phyloP scores from a whole-genome alignment of 2,329 filamentous ascomycete genomes.

The Mycosphaerella arachidis region DNA sequence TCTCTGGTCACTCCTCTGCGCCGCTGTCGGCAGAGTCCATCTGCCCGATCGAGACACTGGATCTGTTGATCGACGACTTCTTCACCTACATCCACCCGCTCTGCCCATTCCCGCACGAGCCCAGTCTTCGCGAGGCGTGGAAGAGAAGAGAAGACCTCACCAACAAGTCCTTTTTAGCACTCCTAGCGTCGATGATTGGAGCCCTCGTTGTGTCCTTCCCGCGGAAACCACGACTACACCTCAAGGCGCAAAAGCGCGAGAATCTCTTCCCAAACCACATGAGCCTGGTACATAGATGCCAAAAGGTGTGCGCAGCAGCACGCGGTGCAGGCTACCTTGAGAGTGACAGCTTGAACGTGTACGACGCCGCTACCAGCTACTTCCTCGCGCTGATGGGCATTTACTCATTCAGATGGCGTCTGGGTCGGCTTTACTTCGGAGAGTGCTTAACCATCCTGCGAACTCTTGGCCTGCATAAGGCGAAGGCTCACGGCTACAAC shows the following conservation, averaged over 20 bases:
- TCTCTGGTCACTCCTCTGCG: constrained; percentile 42
- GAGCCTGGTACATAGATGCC: constrained; percentile 65
- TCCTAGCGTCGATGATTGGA: constrained; percentile 71
- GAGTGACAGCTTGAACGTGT: constrained; percentile 50
- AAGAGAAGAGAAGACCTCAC: constrained; percentile 61
- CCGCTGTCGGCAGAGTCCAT: constrained; percentile 62
- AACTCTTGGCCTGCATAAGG: constrained; percentile 61
- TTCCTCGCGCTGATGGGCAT: constrained; percentile 64
- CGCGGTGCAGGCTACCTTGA: constrained; percentile 58
- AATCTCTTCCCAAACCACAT: constrained; percentile 65
- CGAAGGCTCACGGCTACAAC: constrained; percentile 42
- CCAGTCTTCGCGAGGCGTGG: constrained; percentile 68
- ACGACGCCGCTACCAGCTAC: constrained; percentile 69
- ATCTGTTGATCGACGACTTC: constrained; percentile 72
- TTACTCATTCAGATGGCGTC: constrained; percentile 64
- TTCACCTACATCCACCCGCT: constrained; percentile 78
- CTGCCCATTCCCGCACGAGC: constrained; percentile 72
- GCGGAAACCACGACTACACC: constrained; percentile 62
- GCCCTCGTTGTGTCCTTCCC: constrained; percentile 72
- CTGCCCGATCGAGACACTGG: constrained; percentile 63
- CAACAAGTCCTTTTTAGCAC: constrained; percentile 62
- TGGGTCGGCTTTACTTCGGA: constrained; percentile 66
- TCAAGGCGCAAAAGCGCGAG: constrained; percentile 62
- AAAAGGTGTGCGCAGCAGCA: constrained; percentile 63
- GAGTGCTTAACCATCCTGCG: constrained; percentile 66